phyloP scores from a whole-genome alignment of 371 early-diverging fungal genomes.

The Conidiobolus coronatus region DNA sequence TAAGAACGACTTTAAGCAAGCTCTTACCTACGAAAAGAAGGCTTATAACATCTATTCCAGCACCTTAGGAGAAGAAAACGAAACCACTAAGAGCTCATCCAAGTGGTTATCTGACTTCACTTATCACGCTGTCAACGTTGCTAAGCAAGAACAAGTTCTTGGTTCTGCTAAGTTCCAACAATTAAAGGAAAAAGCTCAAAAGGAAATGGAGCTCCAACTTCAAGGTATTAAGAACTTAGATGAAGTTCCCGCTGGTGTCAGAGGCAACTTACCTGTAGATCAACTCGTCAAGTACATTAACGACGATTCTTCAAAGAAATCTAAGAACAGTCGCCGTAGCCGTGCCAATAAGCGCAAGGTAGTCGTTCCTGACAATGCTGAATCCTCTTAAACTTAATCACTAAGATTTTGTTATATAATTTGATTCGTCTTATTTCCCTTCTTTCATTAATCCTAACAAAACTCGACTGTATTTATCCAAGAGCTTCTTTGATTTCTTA shows the following conservation, averaged over 20 bases:
- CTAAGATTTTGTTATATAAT: no score
- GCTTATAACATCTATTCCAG: constrained; percentile 40
- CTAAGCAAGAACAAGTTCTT: neutral
- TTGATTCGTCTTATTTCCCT: no score
- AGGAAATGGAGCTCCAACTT: neutral
- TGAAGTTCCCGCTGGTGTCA: constrained; percentile 7
- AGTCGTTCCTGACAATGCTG: no score
- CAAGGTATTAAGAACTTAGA: neutral
- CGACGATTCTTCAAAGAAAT: constrained; percentile 7
- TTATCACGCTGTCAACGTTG: constrained; percentile 18
- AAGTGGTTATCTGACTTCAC: constrained; percentile 46
- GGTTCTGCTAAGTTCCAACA: neutral
- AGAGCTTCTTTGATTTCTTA: no score
- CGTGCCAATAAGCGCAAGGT: neutral
- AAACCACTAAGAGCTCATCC: constrained; percentile 44
- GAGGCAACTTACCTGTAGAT: constrained; percentile 31
- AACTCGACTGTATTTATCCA: no score
- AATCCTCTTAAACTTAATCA: no score
- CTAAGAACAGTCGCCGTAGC: neutral
- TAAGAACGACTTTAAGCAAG: constrained; percentile 48
- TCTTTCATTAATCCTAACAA: no score
- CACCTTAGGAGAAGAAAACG: constrained; percentile 47
- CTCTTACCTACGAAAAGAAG: constrained; percentile 43
- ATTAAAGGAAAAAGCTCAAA: neutral
- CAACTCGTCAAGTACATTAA: constrained; percentile 32